Conservation (phyloP, 176 grass and related monocot species). For the Avena insularis region DNA sequence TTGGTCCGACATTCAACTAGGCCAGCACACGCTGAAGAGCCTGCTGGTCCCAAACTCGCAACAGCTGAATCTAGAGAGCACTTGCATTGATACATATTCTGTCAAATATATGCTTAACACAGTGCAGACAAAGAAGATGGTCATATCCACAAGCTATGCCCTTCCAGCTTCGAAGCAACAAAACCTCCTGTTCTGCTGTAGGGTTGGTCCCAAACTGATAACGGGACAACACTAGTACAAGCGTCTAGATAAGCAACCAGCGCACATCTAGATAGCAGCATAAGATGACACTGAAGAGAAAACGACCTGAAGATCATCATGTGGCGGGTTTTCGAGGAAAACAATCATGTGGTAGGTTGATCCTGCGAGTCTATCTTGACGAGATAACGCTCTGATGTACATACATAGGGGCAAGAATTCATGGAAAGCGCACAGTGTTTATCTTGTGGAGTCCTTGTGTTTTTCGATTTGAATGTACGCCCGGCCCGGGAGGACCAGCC, state of each 20-base stretch:
- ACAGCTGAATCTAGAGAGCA: not conserved
- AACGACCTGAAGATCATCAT: constrained; percentile 29
- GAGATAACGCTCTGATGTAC: constrained; percentile 57
- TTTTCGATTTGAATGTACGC: not conserved
- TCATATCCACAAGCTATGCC: not conserved
- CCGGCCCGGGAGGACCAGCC: not conserved
- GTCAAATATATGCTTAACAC: not conserved
- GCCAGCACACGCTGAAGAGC: not conserved
- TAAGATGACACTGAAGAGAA: constrained; percentile 24
- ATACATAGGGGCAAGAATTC: constrained; percentile 53
- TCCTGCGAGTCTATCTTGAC: constrained; percentile 43
- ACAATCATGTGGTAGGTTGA: constrained; percentile 30
- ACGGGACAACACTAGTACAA: constrained; percentile 30
- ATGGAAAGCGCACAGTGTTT: not conserved
- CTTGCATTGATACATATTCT: not conserved
- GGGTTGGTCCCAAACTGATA: not conserved
- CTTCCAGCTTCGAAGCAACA: constrained; percentile 5
- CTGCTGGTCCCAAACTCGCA: not conserved
- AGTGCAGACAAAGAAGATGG: constrained; percentile 29
- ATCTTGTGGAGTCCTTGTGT: constrained; percentile 9
- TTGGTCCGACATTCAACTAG: not conserved
- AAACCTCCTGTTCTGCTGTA: constrained; percentile 9
- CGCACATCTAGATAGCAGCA: not conserved
- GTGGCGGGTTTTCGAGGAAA: constrained; percentile 22
- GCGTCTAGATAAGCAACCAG: constrained; percentile 1